A percentile compares a stretch with the other conserved stretches of the same genome.
phyloP scores from a whole-genome alignment of 1,284 basidiomycete species.

The Ganoderma lucidum region DNA sequence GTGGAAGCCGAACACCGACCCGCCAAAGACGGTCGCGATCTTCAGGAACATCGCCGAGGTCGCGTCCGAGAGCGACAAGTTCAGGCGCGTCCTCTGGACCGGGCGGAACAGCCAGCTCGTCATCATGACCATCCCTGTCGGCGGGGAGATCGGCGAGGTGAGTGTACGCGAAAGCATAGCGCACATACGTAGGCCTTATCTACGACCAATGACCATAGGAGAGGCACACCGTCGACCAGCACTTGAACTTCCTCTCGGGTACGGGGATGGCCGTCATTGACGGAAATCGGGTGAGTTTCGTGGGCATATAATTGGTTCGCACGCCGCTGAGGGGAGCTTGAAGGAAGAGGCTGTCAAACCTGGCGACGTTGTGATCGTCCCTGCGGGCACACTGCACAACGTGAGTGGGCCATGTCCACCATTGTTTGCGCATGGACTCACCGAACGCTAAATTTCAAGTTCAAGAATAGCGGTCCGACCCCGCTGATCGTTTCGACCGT shows the following conservation, averaged over 20 bases:
- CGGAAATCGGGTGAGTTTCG: conserved; percentile 34
- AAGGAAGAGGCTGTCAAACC: conserved; percentile 36
- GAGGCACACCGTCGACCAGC: conserved; percentile 43
- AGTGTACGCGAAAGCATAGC: background rate
- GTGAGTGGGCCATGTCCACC: conserved; percentile 25
- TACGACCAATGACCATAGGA: conserved; percentile 26
- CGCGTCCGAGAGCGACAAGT: conserved; percentile 41
- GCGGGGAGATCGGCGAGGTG: conserved; percentile 42
- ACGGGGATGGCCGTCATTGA: conserved; percentile 40
- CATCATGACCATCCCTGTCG: conserved; percentile 43
- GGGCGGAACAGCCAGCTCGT: conserved; percentile 43
- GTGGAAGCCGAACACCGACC: conserved; percentile 40
- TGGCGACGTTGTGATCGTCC: conserved; percentile 42
- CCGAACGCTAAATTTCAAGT: conserved; percentile 24
- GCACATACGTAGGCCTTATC: conserved; percentile 3
- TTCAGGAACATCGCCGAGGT: conserved; percentile 38
- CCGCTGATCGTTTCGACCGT: conserved; percentile 42
- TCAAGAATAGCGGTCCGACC: conserved; percentile 41
- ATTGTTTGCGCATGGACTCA: conserved; percentile 12
- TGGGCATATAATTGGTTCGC: background rate
- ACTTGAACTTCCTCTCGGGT: conserved; percentile 42
- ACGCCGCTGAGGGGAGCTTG: background rate
- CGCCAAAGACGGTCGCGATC: conserved; percentile 40
- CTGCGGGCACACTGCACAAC: conserved; percentile 43
- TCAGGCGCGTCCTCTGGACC: conserved; percentile 42